Base-by-base conservation (phyloP, 768 basidiomycete species). In the Kwoniella heveanensis region DNA sequence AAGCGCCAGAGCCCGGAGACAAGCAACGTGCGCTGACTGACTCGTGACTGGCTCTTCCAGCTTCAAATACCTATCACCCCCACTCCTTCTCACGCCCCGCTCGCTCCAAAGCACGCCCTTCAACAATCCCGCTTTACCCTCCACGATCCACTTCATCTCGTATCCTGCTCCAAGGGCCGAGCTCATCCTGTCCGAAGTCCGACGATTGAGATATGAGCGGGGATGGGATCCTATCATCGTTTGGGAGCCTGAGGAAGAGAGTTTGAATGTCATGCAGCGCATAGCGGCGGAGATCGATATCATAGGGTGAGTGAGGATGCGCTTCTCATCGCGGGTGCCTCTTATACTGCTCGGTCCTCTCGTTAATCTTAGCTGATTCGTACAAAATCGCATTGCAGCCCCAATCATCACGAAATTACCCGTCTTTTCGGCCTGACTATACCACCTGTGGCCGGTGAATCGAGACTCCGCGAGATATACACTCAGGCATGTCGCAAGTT, bases 361-460 rank as follows among this genome's bases (percentile, higher is more conserved):
- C n/a, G n/a, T n/a, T n/a, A n/a, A n/a, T n/a, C n/a, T n/a, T n/a
- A n/a, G n/a, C n/a, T n/a, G n/a, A n/a, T n/a, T n/a, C n/a, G n/a
- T n/a, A n/a, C n/a, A n/a, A n/a, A n/a, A n/a, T 44, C 39, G 32
- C 13, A 5, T 4, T 29, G 21, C 53, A 67, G 70, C 21, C 72
- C 72, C 21, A 74, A 74, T 36, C 72, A 74, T 47, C 62, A 68
- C 36, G 72, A 74, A 57, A 55, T 65, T 4, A 36, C 70, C 10
- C 27, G 37, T 8, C 58, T 74, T 17, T 62, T 69, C n/a, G 27
- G 47, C n/a, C 32, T 66, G 17, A 12, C 44, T 36, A 29, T 44
- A 6, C 58, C 58, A 3, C 17, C 53, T 3, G 10, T n/a, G 1
- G 4, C 47, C 0, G 29, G 48, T 13, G 36, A 54, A 21, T 37